Evolutionary conservation across 495 filamentous ascomycete species (phyloP).

Genomic region (Lepidopterella palustris): DNA sequence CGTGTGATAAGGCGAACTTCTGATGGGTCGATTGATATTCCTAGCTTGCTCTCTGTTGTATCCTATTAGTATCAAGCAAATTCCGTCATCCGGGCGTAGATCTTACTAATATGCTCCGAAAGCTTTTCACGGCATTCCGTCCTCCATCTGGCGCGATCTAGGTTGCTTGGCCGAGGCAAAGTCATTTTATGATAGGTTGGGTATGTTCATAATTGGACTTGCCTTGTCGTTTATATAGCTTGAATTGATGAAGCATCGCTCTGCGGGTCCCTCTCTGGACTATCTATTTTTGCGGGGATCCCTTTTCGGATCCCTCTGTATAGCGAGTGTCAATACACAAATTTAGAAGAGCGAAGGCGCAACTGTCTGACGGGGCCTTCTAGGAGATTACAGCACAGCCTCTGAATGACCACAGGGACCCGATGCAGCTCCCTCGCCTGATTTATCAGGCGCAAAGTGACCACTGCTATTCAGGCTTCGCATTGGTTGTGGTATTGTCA

Average conservation of each 20-base stretch:
- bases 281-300: background rate
- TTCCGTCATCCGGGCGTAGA: background rate
- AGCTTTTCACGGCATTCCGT: background rate
- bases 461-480: background rate
- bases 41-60: slow-evolving; percentile 4
- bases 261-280: background rate
- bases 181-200: background rate
- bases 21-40: slow-evolving; percentile 6
- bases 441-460: background rate
- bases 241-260: background rate
- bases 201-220: background rate
- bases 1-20: slow-evolving; percentile 6
- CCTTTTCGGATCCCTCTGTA: background rate
- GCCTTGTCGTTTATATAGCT: background rate
- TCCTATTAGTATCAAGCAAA: slow-evolving; percentile 3
- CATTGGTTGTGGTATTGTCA: background rate
- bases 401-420: background rate
- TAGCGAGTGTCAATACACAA: background rate
- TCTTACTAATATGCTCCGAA: slow-evolving; percentile 11
- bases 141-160: slow-evolving; percentile 4
- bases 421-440: background rate
- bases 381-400: background rate
- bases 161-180: slow-evolving; percentile 3
- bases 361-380: too few species aligned
- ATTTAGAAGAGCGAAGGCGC: background rate